A percentile compares a stretch with the other conserved stretches of the same genome.
phyloP scores from a whole-genome alignment of 768 basidiomycete species.

The Lentinula guzmanii region DNA sequence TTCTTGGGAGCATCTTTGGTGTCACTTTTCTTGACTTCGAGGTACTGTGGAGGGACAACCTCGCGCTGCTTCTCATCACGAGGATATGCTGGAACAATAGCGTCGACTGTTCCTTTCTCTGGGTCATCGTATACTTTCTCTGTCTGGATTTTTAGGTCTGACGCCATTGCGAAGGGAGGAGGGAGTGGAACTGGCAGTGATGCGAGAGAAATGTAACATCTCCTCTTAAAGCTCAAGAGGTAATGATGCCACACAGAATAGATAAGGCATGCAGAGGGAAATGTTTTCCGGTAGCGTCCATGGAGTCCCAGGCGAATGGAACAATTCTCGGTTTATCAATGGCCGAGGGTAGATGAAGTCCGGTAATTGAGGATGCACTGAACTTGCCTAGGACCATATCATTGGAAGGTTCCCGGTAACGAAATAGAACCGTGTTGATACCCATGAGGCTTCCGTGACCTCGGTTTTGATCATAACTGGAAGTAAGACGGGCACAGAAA shows the following conservation, averaged over 20 bases:
- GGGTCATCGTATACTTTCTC: slow-evolving; percentile 40
- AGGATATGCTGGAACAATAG: slow-evolving; percentile 23
- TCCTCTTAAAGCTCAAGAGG: slow-evolving; percentile 5
- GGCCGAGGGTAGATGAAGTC: neutral
- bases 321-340: neutral
- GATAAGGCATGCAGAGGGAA: neutral
- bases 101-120: slow-evolving; percentile 53
- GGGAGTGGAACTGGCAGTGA: neutral
- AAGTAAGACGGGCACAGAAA: neutral
- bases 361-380: neutral
- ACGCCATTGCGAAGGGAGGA: slow-evolving; percentile 33
- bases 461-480: neutral
- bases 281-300: neutral
- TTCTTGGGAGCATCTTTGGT: slow-evolving; percentile 26
- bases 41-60: slow-evolving; percentile 19
- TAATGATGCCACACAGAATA: slow-evolving; percentile 2
- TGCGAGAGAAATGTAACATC: neutral
- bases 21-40: slow-evolving; percentile 37
- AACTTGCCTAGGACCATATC: neutral
- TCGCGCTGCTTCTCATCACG: slow-evolving; percentile 34
- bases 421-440: neutral
- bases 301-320: neutral
- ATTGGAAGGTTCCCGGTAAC: neutral
- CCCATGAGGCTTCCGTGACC: neutral
- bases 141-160: slow-evolving; percentile 28